A percentile compares a stretch with the other conserved stretches of the same genome.
phyloP scores from a whole-genome alignment of 108 stramenopile genomes.

The Licmophora abbreviata region DNA sequence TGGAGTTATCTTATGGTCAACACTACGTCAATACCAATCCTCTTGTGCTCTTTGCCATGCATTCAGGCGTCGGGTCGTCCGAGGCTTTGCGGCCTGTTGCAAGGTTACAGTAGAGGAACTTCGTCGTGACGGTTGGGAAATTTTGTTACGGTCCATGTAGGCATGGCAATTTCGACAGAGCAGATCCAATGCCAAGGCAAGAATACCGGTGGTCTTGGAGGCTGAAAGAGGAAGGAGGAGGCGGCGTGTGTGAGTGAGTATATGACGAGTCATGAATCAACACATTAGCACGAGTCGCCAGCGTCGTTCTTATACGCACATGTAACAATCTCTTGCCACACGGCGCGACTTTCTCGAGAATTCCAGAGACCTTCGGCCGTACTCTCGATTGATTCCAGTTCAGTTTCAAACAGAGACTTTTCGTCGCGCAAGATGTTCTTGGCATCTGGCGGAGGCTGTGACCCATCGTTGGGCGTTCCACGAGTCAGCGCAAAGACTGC shows the following conservation, averaged over 20 bases:
- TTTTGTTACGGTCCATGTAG: conserved; percentile 37
- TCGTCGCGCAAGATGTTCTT: conserved; percentile 53
- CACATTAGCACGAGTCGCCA: too few relatives aligned
- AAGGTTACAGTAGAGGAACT: neutral
- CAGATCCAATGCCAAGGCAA: conserved; percentile 68
- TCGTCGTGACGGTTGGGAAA: conserved; percentile 7
- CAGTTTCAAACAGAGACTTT: conserved; percentile 57
- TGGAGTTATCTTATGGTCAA: too few relatives aligned
- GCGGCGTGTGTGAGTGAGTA: neutral
- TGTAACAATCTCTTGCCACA: conserved; percentile 67
- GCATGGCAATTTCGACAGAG: conserved; percentile 60
- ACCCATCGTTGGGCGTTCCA: conserved; percentile 24
- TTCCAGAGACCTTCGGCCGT: conserved; percentile 69
- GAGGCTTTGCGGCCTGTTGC: conserved; percentile 1
- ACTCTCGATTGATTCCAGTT: conserved; percentile 71
- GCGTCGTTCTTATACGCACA: too few relatives aligned
- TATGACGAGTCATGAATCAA: too few relatives aligned
- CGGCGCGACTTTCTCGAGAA: conserved; percentile 45
- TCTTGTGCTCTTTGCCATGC: conserved; percentile 43
- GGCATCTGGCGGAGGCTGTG: conserved; percentile 13
- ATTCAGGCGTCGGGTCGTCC: conserved; percentile 33
- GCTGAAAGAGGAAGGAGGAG: conserved; percentile 3
- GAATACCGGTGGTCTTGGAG: conserved; percentile 53
- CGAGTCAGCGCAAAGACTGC: conserved; percentile 71
- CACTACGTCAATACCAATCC: conserved; percentile 8